These are phyloP conservation scores for Osmanthus fragrans DNA, from an alignment of 257 asterid genomes.

Conservation along the genomic window DNA sequence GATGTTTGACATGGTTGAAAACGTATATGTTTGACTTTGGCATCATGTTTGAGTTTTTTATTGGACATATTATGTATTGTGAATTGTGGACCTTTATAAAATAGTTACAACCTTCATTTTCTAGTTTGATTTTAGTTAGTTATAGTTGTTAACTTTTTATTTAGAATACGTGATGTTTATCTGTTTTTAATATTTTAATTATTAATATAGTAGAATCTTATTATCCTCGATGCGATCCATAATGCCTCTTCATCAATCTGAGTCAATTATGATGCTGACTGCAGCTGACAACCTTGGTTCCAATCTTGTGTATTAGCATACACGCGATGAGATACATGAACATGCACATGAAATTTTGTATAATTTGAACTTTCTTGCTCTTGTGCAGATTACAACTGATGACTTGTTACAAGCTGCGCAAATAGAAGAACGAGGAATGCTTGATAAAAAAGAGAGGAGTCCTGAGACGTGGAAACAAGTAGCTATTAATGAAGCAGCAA, in stretches of 20 bases:
- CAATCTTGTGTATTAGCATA: background rate
- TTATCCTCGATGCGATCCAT: background rate
- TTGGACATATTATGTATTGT: no score
- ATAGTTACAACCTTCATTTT: background rate
- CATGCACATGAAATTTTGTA: background rate
- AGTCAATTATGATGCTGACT: background rate
- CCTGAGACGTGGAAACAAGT: constrained; percentile 89
- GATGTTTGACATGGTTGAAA: background rate
- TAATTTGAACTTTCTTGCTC: constrained; percentile 8
- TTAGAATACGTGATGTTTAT: background rate
- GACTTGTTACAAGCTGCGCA: constrained; percentile 98
- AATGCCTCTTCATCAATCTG: background rate
- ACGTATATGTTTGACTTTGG: no score
- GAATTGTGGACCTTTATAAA: background rate
- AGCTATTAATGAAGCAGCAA: constrained; percentile 89
- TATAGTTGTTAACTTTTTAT: background rate
- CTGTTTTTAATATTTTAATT: background rate
- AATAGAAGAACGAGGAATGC: constrained; percentile 93
- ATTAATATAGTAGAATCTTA: background rate
- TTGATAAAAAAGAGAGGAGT: constrained; percentile 89
- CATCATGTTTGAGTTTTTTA: background rate
- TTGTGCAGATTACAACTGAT: constrained; percentile 85
- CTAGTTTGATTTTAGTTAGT: background rate
- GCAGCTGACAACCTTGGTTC: background rate
- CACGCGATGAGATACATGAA: background rate